Percentiles rank a stretch among this genome's conserved stretches.
Evolutionary conservation across 75 land plant species (phyloP).

Genomic region (Cupressus sempervirens): DNA sequence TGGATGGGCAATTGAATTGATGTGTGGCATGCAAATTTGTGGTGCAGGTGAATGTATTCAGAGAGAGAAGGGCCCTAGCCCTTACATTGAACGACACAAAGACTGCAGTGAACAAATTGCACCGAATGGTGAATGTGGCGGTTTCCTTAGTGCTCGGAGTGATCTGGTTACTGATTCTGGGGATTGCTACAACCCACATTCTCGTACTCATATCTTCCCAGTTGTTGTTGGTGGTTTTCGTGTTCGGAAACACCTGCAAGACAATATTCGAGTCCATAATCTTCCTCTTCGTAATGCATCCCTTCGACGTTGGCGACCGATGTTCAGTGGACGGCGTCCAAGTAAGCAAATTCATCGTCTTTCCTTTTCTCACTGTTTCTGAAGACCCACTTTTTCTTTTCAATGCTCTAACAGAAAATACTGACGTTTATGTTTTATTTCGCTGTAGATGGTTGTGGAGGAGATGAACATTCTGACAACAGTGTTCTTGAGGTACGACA

Average conservation of each 20-base stretch:
- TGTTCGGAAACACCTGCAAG: constrained; percentile 92
- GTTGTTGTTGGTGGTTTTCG: constrained; percentile 69
- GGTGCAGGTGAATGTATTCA: constrained; percentile 75
- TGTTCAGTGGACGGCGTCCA: constrained; percentile 83
- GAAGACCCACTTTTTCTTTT: too few species aligned
- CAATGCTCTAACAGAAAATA: neutral
- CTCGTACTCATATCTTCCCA: constrained; percentile 74
- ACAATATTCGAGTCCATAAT: constrained; percentile 85
- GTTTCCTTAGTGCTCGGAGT: constrained; percentile 50
- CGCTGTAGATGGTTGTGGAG: constrained; percentile 70
- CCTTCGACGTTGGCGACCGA: constrained; percentile 95
- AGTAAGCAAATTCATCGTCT: constrained; percentile 30
- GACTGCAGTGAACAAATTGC: constrained; percentile 87
- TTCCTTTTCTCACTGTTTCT: neutral
- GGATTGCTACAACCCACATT: constrained; percentile 71
- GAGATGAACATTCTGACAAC: constrained; percentile 97
- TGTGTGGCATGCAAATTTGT: neutral
- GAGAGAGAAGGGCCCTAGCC: constrained; percentile 81
- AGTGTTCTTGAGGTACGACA: constrained; percentile 75
- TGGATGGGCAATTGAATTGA: too few species aligned
- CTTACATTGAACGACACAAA: constrained; percentile 90
- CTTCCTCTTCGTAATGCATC: constrained; percentile 90
- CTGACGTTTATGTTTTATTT: neutral
- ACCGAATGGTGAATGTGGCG: constrained; percentile 57
- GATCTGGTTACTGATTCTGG: constrained; percentile 73